Evolutionary conservation across 164 flowering plant genomes (phyloP), one percentile per base, ranked within the genome.

Genomic region (Santalum album): DNA sequence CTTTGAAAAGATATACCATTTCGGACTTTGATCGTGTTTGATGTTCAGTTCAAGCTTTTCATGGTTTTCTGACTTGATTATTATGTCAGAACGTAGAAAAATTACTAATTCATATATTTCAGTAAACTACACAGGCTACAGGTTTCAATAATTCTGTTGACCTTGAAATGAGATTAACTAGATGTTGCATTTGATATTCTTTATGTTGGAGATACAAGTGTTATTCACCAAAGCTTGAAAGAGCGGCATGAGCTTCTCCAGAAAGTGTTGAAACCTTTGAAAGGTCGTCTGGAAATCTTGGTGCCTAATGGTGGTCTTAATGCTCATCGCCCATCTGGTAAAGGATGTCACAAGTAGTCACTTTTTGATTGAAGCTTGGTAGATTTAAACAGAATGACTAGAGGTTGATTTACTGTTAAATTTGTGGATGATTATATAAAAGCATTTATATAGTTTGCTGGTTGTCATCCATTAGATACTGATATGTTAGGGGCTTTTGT

Each of bases 101-200:
- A 54, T 12, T 42, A 11, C 11, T 24, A 19, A 20, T 46, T 25
- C 42, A 38, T 26, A 47, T 48, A 0, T 25, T 20, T 19, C 47
- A 34, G 27, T 27, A 14, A 44, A 44, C 36, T 18, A 12, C 57
- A 23, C n/a, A 25, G 19, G 51, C 19, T 25, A 38, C 27, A 25
- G 6, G n/a, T n/a, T n/a, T n/a, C 23, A 32, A 59, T 14, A 17
- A 32, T 59, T 32, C 14, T 53, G 49, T 59, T 55, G 53, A 23
- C 80, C 80, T 73, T 87, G 66, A 82, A 82, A 49, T 66, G 54
- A 52, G 19, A 49, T 47, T 66, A 62, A 49, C 23, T 61, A 86
- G 96, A 92, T 83, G 87, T 88, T 72, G 95, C 95, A 42, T 92
- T 92, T 75, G 98, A 92, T 74, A 65, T 92, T 53, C 89, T 92